Conservation (phyloP, 2,329 filamentous ascomycete species). For the Cladosporium sp. region DNA sequence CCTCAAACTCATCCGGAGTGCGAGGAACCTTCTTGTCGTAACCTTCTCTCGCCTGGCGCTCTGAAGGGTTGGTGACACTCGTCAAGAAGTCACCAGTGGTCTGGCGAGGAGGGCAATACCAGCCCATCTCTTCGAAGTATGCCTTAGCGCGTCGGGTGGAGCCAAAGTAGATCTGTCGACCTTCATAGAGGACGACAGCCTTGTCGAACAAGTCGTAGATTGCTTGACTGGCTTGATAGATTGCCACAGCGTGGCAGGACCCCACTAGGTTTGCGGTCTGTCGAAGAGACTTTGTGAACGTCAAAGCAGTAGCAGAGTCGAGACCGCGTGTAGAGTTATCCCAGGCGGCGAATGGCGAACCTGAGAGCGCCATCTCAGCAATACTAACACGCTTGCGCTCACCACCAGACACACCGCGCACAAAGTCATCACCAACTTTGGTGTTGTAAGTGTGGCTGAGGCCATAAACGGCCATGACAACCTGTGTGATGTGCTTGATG, state of each 20-base stretch:
- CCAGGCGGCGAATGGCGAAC: conserved; percentile 39
- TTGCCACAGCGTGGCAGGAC: conserved; percentile 51
- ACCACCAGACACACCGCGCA: conserved; percentile 56
- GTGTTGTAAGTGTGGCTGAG: conserved; percentile 53
- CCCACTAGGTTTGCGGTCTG: conserved; percentile 47
- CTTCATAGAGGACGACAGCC: conserved; percentile 68
- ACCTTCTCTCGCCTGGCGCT: conserved; percentile 53
- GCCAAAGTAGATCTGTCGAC: conserved; percentile 72
- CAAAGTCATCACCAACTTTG: conserved; percentile 54
- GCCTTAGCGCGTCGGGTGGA: conserved; percentile 53
- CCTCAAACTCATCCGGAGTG: conserved; percentile 65
- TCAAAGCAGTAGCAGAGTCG: conserved; percentile 54
- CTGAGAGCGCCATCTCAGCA: conserved; percentile 46
- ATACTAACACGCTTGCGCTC: conserved; percentile 55
- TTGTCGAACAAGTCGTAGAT: conserved; percentile 70
- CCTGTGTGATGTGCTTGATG: conserved; percentile 43
- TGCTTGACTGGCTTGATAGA: conserved; percentile 49
- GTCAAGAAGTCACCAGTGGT: conserved; percentile 68
- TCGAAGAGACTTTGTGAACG: conserved; percentile 52
- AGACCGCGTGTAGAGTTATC: conserved; percentile 48
- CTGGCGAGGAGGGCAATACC: conserved; percentile 60
- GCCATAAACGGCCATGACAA: conserved; percentile 51
- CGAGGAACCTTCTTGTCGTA: conserved; percentile 60
- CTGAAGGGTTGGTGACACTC: conserved; percentile 59
- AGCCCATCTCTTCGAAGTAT: conserved; percentile 67